phyloP scores from a whole-genome alignment of 495 filamentous ascomycete species.

The Hyaloscypha bicolor region DNA sequence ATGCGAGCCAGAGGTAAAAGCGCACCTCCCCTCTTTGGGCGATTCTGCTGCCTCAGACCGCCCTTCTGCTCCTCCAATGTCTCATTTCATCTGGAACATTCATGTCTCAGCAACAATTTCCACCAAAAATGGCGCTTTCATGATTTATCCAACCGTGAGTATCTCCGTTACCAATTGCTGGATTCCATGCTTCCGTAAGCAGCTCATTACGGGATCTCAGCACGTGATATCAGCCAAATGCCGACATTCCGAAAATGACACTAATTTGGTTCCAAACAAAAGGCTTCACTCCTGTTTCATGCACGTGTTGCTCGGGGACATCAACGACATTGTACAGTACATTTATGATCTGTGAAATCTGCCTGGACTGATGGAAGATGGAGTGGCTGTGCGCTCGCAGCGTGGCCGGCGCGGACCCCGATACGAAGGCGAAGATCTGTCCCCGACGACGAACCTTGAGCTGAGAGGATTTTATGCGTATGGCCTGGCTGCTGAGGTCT shows the following conservation, averaged over 20 bases:
- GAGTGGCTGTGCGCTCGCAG: constrained; percentile 5
- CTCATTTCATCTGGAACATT: constrained; percentile 5
- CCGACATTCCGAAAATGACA: background rate
- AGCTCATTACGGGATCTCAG: background rate
- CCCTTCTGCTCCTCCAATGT: background rate
- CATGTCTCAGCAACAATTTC: background rate
- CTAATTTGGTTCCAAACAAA: constrained; percentile 1
- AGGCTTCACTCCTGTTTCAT: background rate
- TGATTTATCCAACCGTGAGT: background rate
- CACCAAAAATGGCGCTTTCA: background rate
- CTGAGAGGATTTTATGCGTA: constrained; percentile 94
- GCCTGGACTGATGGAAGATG: constrained; percentile 25
- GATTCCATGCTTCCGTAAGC: background rate
- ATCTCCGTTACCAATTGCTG: background rate
- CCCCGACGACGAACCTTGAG: constrained; percentile 84
- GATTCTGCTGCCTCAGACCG: constrained; percentile 12
- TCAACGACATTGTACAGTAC: background rate
- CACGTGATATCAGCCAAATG: background rate
- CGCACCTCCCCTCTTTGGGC: constrained; percentile 9
- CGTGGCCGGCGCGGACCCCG: constrained; percentile 34
- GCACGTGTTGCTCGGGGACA: background rate
- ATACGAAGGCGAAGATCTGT: constrained; percentile 83
- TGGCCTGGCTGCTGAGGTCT: constrained; percentile 94
- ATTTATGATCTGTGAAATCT: background rate
- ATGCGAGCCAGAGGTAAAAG: background rate